Evolutionary conservation across 2,329 filamentous ascomycete genomes (phyloP).

Genomic region (Ceratocystis diversiconidia): DNA sequence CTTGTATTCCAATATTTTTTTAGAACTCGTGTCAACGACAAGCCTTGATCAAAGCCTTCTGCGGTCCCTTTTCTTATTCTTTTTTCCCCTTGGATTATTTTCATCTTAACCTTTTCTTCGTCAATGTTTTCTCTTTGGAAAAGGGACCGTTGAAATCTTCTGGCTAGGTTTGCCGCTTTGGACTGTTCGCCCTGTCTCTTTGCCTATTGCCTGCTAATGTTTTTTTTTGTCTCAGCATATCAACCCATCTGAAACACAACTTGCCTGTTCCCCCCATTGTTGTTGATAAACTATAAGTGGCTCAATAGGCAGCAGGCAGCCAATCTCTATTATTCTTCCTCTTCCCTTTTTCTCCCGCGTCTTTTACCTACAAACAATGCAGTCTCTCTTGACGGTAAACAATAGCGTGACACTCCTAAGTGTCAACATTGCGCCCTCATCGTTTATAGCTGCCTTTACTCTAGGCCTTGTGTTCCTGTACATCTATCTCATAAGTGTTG

Average conservation of each 20-base stretch:
- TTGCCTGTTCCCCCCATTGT: neutral
- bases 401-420: constrained; percentile 48
- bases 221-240: too few species aligned
- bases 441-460: constrained; percentile 39
- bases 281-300: too few species aligned
- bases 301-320: neutral
- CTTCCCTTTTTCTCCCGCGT: neutral
- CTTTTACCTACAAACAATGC: constrained; percentile 31
- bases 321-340: constrained; percentile 5
- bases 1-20: neutral
- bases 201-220: too few species aligned
- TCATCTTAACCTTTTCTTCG: neutral
- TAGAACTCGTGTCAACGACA: neutral
- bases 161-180: too few species aligned
- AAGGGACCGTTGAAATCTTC: too few species aligned
- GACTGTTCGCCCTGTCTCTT: too few species aligned
- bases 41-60: neutral
- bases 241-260: neutral
- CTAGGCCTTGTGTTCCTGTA: constrained; percentile 38
- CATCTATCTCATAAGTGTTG: constrained; percentile 28
- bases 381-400: constrained; percentile 45
- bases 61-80: neutral
- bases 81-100: constrained; percentile 8
- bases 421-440: constrained; percentile 43
- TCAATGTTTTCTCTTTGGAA: neutral